These are phyloP conservation scores for Drechmeria coniospora DNA, from an alignment of 2,329 filamentous ascomycete species.

Conservation along the genomic window DNA sequence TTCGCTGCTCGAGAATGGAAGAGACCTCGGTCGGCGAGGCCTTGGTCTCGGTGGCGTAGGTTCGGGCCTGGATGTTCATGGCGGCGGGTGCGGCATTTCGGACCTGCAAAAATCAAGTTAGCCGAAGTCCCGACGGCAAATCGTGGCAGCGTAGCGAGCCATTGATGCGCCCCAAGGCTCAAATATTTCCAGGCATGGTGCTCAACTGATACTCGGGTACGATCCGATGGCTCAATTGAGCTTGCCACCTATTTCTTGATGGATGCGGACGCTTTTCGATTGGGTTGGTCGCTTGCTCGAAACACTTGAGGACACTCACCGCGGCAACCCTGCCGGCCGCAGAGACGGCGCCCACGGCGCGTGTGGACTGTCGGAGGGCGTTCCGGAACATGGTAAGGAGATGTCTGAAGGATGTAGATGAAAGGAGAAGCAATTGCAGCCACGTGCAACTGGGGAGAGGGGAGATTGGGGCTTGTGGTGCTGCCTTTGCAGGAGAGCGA, in stretches of 20 bases:
- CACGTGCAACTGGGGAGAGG: conserved; percentile 45
- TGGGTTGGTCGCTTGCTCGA: conserved; percentile 27
- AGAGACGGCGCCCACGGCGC: conserved; percentile 87
- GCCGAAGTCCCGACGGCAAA: conserved; percentile 34
- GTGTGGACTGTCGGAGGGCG: conserved; percentile 92
- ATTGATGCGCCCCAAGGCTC: conserved; percentile 9
- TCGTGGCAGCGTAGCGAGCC: conserved; percentile 7
- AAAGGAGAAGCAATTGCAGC: conserved; percentile 46
- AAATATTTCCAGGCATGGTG: conserved; percentile 21
- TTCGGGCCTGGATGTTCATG: conserved; percentile 56
- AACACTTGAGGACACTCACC: conserved; percentile 54
- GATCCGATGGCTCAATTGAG: conserved; percentile 20
- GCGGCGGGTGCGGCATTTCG: conserved; percentile 73
- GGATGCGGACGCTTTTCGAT: conserved; percentile 22
- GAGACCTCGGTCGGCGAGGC: conserved; percentile 95
- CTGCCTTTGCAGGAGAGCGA: conserved; percentile 31
- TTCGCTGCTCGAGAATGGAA: conserved; percentile 98
- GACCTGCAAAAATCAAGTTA: conserved; percentile 51
- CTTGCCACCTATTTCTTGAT: conserved; percentile 15
- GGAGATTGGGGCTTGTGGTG: conserved; percentile 39
- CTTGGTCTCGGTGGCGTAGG: conserved; percentile 88
- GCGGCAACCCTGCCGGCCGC: conserved; percentile 79
- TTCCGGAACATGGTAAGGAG: conserved; percentile 81
- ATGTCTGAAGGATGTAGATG: conserved; percentile 34
- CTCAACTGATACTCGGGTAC: conserved; percentile 5